Evolutionary conservation across 2,329 filamentous ascomycete species (phyloP), one percentile per base, ranked within the genome.

Genomic region (Aspergillus phoenicis): DNA sequence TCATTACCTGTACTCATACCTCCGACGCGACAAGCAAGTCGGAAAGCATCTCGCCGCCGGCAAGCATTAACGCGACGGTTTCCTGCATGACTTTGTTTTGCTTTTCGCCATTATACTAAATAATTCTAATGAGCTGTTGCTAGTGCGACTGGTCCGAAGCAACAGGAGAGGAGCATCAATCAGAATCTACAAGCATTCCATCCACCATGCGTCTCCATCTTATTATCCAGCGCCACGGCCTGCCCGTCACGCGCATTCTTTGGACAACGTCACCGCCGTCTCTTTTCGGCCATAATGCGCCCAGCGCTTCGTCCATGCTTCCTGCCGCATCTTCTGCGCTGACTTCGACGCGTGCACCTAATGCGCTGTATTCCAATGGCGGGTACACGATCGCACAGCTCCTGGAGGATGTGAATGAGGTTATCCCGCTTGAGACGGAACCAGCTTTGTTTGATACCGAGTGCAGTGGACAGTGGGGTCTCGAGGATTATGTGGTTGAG

Each of bases 401-500:
- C 2, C 82, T 97, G 39, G 87, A 90, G 64, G 85, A 91, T 62
- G 82, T 97, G 66, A 93, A 96, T 76, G 86, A 91, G 47, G 83
- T 90, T 15, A 81, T 97, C 2, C 93, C 93, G 0, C 85, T 98
- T 0, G 93, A 97, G 78, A 87, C 88, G 59, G 83, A 83, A 43
- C 69, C 71, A 2, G 71, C 61, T 20, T 59, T 68, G 26, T 70
- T 72, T 41, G 71, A 73, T 47, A 64, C 70, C 8, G 73, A 75
- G 39, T 69, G 64, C 43, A 76, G 75, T 52, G 77, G 78, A 8
- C 73, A 92, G 62, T 97, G 92, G 91, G 92, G 91, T 0, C 78
- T 97, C 3, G 93, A 97, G 70, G 91, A 97, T 73, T 98, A 98
- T 75, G 85, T 85, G 8, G 91, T 97, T 30, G 91, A 96, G 75